These are phyloP conservation scores for Cymbidium sinense DNA, from an alignment of 106 monocot species.

Conservation along the genomic window DNA sequence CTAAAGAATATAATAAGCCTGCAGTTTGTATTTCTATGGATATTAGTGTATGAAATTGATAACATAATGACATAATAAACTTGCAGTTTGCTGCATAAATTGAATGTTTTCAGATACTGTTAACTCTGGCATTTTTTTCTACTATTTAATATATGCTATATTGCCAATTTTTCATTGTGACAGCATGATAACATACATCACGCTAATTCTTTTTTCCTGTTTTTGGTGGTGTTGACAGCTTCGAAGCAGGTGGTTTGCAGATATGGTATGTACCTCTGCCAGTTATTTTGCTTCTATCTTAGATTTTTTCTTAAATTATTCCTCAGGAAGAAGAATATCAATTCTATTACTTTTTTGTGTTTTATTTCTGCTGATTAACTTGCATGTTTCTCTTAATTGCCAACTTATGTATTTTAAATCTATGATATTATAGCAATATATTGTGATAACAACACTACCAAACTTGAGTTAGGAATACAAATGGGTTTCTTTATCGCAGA, in stretches of 20 bases:
- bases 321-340: neutral
- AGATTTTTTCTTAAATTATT: neutral
- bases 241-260: slow-evolving; percentile 4
- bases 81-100: neutral
- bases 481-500: neutral
- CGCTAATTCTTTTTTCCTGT: neutral
- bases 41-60: neutral
- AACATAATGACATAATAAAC: neutral
- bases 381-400: neutral
- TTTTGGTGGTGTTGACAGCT: slow-evolving; percentile 5
- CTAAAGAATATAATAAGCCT: slow-evolving; percentile 1
- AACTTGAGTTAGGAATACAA: neutral
- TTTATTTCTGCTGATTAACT: neutral
- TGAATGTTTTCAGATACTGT: neutral
- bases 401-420: neutral
- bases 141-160: neutral
- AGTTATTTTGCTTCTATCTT: neutral
- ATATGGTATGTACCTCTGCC: neutral
- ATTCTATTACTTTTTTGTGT: neutral
- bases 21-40: neutral
- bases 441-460: neutral
- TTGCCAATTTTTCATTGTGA: neutral
- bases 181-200: neutral
- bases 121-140: neutral
- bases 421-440: neutral